A percentile compares a stretch with the other conserved stretches of the same genome.
phyloP scores from a whole-genome alignment of 2,329 filamentous ascomycete genomes.

The Ceratocystis eucalypticola region DNA sequence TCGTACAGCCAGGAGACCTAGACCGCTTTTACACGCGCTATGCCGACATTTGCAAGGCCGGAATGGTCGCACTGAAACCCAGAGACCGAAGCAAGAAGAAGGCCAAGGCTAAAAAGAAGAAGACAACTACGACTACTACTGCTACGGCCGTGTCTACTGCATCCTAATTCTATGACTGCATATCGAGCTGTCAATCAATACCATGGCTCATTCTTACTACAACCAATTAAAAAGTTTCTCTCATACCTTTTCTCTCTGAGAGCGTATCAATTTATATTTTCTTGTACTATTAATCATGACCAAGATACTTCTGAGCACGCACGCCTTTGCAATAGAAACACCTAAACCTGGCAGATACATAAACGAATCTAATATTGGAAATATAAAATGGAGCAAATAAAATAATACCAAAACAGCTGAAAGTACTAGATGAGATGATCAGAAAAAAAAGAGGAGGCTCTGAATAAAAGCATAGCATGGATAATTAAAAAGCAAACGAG shows the following conservation, averaged over 20 bases:
- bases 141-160: constrained; percentile 16
- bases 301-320: no score
- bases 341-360: neutral
- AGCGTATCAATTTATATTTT: no score
- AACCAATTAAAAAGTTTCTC: no score
- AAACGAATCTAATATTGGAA: neutral
- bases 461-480: constrained; percentile 6
- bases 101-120: constrained; percentile 63
- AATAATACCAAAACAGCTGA: neutral
- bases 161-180: neutral
- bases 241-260: no score
- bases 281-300: no score
- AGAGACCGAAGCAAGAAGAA: constrained; percentile 80
- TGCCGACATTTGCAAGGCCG: constrained; percentile 78
- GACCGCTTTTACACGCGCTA: constrained; percentile 74
- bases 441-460: neutral
- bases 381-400: neutral
- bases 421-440: neutral
- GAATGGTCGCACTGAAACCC: constrained; percentile 84
- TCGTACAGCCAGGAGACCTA: constrained; percentile 62
- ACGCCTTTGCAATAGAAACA: no score
- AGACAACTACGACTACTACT: constrained; percentile 26
- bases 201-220: no score
- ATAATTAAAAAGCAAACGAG: constrained; percentile 6
- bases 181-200: neutral